Evolutionary conservation across 2,329 filamentous ascomycete species (phyloP), one percentile per base, ranked within the genome.

Genomic region (Domatiomyces catenatus): DNA sequence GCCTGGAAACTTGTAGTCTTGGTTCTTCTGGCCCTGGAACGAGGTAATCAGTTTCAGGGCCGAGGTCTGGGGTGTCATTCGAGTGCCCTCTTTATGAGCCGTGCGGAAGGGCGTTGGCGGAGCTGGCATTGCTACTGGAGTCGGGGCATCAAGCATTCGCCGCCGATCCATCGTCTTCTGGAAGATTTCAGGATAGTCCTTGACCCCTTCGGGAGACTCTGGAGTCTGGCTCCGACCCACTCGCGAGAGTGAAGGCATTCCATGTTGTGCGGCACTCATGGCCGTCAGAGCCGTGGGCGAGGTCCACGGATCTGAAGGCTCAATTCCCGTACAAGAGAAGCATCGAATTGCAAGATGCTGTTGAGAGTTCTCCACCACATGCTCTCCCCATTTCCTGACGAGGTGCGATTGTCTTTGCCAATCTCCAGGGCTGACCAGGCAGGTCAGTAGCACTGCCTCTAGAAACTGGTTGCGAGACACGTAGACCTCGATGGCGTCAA

Each of bases 401-500:
- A 98, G 79, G 60, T 85, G 84, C 10, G 84, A 83, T 65, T 94
- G 88, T 28, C 90, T 79, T 61, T 92, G 84, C 92, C 92, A 98
- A 53, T 95, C 89, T 0, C 75, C 71, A 0, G 90, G 88, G 60
- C 83, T 87, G 22, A 84, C 77, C 10, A 95, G 73, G 60, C 87
- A 93, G 0, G 88, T 85, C 56, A 98, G 75, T 12, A 98, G 77
- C 28, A 96, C 75, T 1, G 92, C 90, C 68, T 98, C 92, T 83
- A 98, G 85, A 64, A 83, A 94, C 61, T 83, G 82, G 65, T 83
- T 87, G 57, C 92, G 87, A 8, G 89, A 94, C 28, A 94, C 80
- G 61, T 98, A 98, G 26, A 95, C 84, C 66, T 98, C 92, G 53
- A 98, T 89, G 0, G 92, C 92, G 64, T 98, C 90, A 57, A 93